phyloP scores from a whole-genome alignment of 306 rosid species.

The Ziziphus jujuba region DNA sequence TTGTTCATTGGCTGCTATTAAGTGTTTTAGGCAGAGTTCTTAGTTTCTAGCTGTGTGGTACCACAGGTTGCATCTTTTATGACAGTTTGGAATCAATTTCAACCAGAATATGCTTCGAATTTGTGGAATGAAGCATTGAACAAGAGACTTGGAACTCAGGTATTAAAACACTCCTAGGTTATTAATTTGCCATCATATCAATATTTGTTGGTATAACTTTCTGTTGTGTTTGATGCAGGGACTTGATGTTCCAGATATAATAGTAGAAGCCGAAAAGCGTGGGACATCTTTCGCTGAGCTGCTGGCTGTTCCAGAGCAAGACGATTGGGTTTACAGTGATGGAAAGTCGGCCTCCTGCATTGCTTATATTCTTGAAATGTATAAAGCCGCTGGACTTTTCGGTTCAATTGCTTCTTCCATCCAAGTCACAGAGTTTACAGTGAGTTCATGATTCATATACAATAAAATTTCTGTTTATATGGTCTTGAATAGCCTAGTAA shows the following conservation, averaged over 20 bases:
- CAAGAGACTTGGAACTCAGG: constrained; percentile 87
- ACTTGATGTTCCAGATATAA: constrained; percentile 69
- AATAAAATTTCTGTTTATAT: too few species aligned
- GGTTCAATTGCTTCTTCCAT: constrained; percentile 75
- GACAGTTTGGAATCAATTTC: constrained; percentile 91
- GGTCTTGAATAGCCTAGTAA: too few species aligned
- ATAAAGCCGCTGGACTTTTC: constrained; percentile 89
- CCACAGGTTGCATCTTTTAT: constrained; percentile 91
- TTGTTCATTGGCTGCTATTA: background rate
- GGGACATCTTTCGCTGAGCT: constrained; percentile 86
- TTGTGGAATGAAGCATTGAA: constrained; percentile 99
- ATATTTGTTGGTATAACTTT: constrained; percentile 1
- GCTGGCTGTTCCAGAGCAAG: constrained; percentile 86
- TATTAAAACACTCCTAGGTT: too few species aligned
- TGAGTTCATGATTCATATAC: constrained; percentile 27
- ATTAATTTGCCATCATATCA: background rate
- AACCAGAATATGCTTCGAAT: constrained; percentile 88
- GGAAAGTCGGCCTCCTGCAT: constrained; percentile 92
- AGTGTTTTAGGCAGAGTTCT: background rate
- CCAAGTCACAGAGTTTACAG: constrained; percentile 97
- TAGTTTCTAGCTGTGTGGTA: constrained; percentile 7
- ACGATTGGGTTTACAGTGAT: constrained; percentile 86
- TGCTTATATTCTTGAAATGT: constrained; percentile 87
- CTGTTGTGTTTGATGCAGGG: constrained; percentile 42
- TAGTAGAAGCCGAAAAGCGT: constrained; percentile 83